These are phyloP conservation scores for Amanita rubescens DNA, from an alignment of 768 basidiomycete species.

Conservation along the genomic window DNA sequence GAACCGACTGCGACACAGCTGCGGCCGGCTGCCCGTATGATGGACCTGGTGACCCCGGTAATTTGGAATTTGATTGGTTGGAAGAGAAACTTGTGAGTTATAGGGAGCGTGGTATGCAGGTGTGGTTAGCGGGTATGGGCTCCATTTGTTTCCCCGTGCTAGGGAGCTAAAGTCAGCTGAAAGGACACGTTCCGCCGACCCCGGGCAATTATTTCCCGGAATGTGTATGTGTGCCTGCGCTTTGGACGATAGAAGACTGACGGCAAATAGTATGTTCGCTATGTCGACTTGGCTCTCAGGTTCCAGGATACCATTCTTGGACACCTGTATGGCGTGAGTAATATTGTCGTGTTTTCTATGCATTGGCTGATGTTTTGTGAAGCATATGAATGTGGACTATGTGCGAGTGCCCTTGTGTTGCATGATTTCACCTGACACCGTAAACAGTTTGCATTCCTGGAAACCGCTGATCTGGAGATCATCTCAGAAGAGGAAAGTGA, in stretches of 20 bases:
- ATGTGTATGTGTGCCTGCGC: slow-evolving; percentile 49
- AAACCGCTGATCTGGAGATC: slow-evolving; percentile 47
- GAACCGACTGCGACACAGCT: slow-evolving; percentile 32
- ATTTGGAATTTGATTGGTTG: slow-evolving; percentile 84
- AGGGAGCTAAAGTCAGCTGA: not conserved
- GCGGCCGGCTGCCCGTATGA: slow-evolving; percentile 65
- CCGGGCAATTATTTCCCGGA: slow-evolving; percentile 75
- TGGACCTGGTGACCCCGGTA: slow-evolving; percentile 74
- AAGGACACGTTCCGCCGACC: slow-evolving; percentile 84
- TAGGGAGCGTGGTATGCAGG: slow-evolving; percentile 63
- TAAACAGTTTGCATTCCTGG: slow-evolving; percentile 47
- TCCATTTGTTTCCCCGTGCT: not conserved
- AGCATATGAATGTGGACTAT: slow-evolving; percentile 86
- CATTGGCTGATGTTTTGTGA: slow-evolving; percentile 3
- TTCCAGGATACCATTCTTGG: slow-evolving; percentile 88
- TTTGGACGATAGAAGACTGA: slow-evolving; percentile 10
- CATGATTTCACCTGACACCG: slow-evolving; percentile 7
- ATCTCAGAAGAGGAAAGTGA: slow-evolving; percentile 19
- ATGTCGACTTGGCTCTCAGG: slow-evolving; percentile 66
- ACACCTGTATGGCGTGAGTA: slow-evolving; percentile 68
- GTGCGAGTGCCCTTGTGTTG: slow-evolving; percentile 28
- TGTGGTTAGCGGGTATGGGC: slow-evolving; percentile 20
- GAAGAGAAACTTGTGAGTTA: slow-evolving; percentile 73
- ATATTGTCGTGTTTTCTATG: slow-evolving; percentile 13
- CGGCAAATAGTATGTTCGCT: slow-evolving; percentile 47